A percentile compares a stretch with the other conserved stretches of the same genome.
phyloP scores from a whole-genome alignment of 2,329 filamentous ascomycete genomes.

The Xylaria sp. region DNA sequence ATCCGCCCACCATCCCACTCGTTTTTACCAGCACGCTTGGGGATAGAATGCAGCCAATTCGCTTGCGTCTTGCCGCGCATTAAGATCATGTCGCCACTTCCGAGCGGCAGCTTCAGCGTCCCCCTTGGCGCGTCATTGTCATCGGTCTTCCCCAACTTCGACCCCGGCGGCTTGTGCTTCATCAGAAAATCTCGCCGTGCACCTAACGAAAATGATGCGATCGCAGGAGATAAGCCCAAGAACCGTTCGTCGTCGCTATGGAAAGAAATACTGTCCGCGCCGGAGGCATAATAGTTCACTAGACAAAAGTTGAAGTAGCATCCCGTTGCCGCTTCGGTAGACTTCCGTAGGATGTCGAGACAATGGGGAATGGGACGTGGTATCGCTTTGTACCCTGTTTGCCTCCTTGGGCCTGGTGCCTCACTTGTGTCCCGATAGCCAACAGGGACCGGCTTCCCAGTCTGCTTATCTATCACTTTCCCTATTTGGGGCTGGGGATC shows the following conservation, averaged over 20 bases:
- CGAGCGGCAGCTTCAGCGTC: slow-evolving; percentile 64
- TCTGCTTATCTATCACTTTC: slow-evolving; percentile 58
- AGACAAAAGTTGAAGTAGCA: slow-evolving; percentile 81
- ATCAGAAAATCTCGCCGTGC: slow-evolving; percentile 79
- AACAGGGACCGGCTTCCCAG: slow-evolving; percentile 55
- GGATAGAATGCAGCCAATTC: slow-evolving; percentile 82
- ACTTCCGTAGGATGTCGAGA: slow-evolving; percentile 69
- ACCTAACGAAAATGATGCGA: slow-evolving; percentile 80
- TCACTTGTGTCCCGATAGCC: slow-evolving; percentile 59
- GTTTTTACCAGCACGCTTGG: slow-evolving; percentile 75
- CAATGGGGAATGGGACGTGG: slow-evolving; percentile 79
- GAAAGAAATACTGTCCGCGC: slow-evolving; percentile 80
- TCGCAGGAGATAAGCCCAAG: slow-evolving; percentile 74
- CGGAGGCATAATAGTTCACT: slow-evolving; percentile 85
- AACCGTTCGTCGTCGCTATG: slow-evolving; percentile 86
- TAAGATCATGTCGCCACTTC: slow-evolving; percentile 79
- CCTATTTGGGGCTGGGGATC: slow-evolving; percentile 21
- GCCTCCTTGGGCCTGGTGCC: slow-evolving; percentile 45
- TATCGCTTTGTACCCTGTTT: slow-evolving; percentile 36
- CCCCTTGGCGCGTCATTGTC: slow-evolving; percentile 46
- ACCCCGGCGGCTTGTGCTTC: slow-evolving; percentile 74
- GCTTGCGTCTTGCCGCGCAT: slow-evolving; percentile 82
- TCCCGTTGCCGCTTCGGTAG: slow-evolving; percentile 74
- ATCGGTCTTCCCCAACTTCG: slow-evolving; percentile 36
- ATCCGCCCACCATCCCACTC: slow-evolving; percentile 72